Evolutionary conservation across 805 yeast genomes (phyloP).

Genomic region (Nakazawaea molendinolei): DNA sequence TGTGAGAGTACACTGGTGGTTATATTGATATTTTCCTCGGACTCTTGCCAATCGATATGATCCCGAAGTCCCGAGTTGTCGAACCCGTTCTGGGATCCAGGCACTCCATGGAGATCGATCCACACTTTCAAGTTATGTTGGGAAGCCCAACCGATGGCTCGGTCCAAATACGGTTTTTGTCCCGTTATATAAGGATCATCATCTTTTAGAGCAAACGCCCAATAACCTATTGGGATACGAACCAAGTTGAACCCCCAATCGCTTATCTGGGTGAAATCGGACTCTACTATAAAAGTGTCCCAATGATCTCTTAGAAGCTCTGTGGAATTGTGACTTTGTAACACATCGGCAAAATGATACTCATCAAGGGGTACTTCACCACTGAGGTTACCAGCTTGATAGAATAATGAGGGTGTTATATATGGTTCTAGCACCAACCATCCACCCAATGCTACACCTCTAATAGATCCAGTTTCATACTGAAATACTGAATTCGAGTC

Average conservation of each 20-base stretch:
- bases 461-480: not conserved
- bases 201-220: constrained; percentile 68
- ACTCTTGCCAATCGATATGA: constrained; percentile 44
- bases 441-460: constrained; percentile 84
- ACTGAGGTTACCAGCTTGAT: constrained; percentile 35
- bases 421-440: constrained; percentile 87
- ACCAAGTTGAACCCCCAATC: constrained; percentile 71
- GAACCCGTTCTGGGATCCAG: constrained; percentile 94
- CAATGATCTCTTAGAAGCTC: constrained; percentile 61
- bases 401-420: constrained; percentile 74
- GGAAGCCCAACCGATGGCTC: constrained; percentile 73
- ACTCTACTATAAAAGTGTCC: constrained; percentile 69
- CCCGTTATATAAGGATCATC: constrained; percentile 87
- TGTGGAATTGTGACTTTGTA: constrained; percentile 56
- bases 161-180: constrained; percentile 63
- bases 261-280: constrained; percentile 58
- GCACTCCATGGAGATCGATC: constrained; percentile 95
- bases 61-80: constrained; percentile 90
- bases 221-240: constrained; percentile 89
- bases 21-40: constrained; percentile 39
- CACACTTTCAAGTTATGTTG: constrained; percentile 62
- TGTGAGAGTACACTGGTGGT: constrained; percentile 50
- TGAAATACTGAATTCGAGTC: not conserved
- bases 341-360: constrained; percentile 52
- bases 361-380: constrained; percentile 72